Evolutionary conservation across 1,139 yeast species (phyloP).

Genomic region (Suhomyces chickasaworum): DNA sequence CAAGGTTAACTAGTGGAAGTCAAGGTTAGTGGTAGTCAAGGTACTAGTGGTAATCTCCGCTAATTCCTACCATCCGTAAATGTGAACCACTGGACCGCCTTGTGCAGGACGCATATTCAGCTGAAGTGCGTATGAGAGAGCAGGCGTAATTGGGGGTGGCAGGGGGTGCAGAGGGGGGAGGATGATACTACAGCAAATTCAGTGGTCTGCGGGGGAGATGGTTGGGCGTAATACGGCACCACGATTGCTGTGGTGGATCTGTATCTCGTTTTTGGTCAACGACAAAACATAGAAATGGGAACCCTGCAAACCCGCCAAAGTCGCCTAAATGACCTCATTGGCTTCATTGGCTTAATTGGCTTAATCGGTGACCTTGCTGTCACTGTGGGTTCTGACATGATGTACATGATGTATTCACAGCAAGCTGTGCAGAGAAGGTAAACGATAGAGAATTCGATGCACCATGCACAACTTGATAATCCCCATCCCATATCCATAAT

Average conservation of each 20-base stretch:
- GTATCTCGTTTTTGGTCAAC: constrained; percentile 3
- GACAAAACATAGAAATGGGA: too few species aligned
- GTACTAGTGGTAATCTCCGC: too few species aligned
- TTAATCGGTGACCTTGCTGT: too few species aligned
- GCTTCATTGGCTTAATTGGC: too few species aligned
- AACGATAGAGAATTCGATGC: neutral
- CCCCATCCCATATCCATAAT: too few species aligned
- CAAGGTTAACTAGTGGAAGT: too few species aligned
- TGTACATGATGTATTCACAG: neutral
- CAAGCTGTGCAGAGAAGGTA: neutral
- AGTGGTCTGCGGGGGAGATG: constrained; percentile 1
- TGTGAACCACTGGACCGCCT: neutral
- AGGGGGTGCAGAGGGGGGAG: neutral
- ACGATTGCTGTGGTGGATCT: constrained; percentile 6
- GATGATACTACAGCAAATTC: too few species aligned
- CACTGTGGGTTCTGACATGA: too few species aligned
- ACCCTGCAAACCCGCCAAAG: neutral
- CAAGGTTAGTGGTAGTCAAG: too few species aligned
- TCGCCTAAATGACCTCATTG: too few species aligned
- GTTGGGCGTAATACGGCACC: neutral
- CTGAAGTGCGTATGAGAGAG: neutral
- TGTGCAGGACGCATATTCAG: neutral
- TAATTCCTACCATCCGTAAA: too few species aligned
- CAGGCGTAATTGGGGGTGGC: neutral
- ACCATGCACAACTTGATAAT: neutral